Percentiles rank a stretch among this genome's conserved stretches.
phyloP scores from a whole-genome alignment of 2,329 filamentous ascomycete species.

The Fusarium xylarioides region DNA sequence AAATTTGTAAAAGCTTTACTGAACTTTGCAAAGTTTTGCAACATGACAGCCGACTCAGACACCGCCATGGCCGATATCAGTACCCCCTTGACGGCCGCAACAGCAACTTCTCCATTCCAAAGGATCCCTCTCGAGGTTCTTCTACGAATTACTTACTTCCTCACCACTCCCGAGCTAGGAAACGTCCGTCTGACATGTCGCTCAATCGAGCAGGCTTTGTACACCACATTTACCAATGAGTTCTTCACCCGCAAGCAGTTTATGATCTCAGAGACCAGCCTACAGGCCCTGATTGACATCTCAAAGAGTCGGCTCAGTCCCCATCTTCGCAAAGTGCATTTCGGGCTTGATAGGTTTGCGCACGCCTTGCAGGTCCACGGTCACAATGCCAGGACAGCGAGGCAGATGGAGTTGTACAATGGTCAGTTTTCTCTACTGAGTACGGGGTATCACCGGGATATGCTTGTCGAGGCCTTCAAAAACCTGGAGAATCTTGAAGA shows the following conservation, averaged over 20 bases:
- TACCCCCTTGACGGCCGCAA: neutral
- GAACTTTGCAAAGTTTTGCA: neutral
- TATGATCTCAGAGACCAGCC: slow-evolving; percentile 66
- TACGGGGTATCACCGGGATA: slow-evolving; percentile 58
- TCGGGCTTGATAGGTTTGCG: slow-evolving; percentile 43
- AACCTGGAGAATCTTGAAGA: slow-evolving; percentile 64
- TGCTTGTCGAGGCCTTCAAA: slow-evolving; percentile 66
- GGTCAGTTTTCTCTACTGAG: slow-evolving; percentile 45
- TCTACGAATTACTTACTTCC: slow-evolving; percentile 59
- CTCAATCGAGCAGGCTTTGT: slow-evolving; percentile 61
- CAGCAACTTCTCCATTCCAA: slow-evolving; percentile 37
- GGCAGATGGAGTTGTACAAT: slow-evolving; percentile 31
- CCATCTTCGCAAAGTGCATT: slow-evolving; percentile 50
- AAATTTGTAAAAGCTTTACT: neutral
- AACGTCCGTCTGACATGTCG: slow-evolving; percentile 65
- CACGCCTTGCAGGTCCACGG: neutral
- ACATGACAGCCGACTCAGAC: slow-evolving; percentile 26
- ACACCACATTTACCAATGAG: slow-evolving; percentile 65
- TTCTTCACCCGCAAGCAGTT: slow-evolving; percentile 75
- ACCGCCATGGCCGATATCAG: slow-evolving; percentile 20
- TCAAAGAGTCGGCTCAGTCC: slow-evolving; percentile 55
- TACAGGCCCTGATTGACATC: slow-evolving; percentile 63
- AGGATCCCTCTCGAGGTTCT: slow-evolving; percentile 68
- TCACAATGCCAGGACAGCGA: slow-evolving; percentile 14
- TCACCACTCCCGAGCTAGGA: slow-evolving; percentile 65